These are phyloP conservation scores for Aureobasidium sp. DNA, from an alignment of 2,329 filamentous ascomycete genomes.

Conservation along the genomic window DNA sequence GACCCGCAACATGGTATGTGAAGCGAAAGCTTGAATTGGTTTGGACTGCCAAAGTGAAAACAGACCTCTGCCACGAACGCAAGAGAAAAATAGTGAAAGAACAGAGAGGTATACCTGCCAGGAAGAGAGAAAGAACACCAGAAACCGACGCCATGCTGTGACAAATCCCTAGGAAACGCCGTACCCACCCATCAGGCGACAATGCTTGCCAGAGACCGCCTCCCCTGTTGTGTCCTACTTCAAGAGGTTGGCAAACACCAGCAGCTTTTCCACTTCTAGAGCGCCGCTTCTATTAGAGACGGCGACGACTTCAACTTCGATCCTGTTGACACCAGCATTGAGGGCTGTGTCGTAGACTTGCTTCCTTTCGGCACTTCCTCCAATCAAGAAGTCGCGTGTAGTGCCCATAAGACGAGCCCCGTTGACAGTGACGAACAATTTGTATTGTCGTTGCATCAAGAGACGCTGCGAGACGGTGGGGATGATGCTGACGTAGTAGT, in stretches of 20 bases:
- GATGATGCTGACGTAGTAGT: constrained; percentile 63
- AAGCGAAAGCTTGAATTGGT: background rate
- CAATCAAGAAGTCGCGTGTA: constrained; percentile 37
- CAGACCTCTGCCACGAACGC: background rate
- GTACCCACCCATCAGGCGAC: background rate
- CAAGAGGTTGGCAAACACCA: constrained; percentile 61
- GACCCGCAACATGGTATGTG: background rate
- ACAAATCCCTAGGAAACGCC: background rate
- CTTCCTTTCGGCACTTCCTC: constrained; percentile 33
- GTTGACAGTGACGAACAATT: constrained; percentile 66
- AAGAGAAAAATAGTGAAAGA: background rate
- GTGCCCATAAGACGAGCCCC: constrained; percentile 49
- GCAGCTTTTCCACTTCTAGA: constrained; percentile 69
- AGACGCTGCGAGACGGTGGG: constrained; percentile 51
- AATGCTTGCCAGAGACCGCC: background rate
- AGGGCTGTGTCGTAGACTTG: constrained; percentile 70
- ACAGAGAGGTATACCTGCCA: constrained; percentile 6
- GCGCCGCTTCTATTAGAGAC: constrained; percentile 43
- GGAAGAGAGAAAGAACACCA: background rate
- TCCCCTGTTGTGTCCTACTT: background rate
- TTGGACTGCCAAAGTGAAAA: background rate
- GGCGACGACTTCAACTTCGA: constrained; percentile 71
- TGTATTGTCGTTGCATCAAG: constrained; percentile 57
- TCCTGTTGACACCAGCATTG: constrained; percentile 62
- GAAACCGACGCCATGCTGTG: background rate